Evolutionary conservation across 1,284 basidiomycete species (phyloP).

Genomic region (Cutaneotrichosporon cavernicola): DNA sequence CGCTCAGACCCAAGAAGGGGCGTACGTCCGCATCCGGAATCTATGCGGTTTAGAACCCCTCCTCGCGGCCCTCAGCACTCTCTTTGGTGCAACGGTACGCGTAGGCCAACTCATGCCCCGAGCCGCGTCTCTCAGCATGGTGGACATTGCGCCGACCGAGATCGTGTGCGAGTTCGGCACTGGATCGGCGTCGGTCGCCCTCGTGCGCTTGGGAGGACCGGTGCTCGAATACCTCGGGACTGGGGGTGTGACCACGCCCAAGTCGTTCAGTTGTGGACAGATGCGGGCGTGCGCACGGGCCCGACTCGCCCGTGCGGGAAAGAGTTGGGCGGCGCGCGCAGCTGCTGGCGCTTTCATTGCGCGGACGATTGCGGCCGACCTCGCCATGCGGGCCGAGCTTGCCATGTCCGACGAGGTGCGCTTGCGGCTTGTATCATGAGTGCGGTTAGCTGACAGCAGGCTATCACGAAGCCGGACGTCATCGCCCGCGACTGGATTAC

Average conservation of each 20-base stretch:
- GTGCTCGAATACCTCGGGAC: background rate
- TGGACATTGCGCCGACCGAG: background rate
- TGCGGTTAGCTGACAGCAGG: background rate
- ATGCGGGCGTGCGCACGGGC: background rate
- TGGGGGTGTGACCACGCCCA: background rate
- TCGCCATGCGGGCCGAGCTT: background rate
- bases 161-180: slow-evolving; percentile 4
- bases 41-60: background rate
- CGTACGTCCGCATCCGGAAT: background rate
- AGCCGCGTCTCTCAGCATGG: background rate
- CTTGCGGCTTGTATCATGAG: background rate
- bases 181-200: background rate
- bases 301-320: background rate
- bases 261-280: background rate
- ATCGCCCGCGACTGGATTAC: background rate
- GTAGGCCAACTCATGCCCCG: background rate
- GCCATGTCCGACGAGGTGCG: background rate
- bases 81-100: background rate
- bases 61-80: background rate
- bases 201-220: background rate
- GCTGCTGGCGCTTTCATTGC: background rate
- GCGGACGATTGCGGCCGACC: background rate
- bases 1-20: background rate
- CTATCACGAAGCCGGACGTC: background rate
- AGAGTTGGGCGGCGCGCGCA: background rate